phyloP scores from a whole-genome alignment of 202 grass and related monocot genomes.

The Panicum hallii region DNA sequence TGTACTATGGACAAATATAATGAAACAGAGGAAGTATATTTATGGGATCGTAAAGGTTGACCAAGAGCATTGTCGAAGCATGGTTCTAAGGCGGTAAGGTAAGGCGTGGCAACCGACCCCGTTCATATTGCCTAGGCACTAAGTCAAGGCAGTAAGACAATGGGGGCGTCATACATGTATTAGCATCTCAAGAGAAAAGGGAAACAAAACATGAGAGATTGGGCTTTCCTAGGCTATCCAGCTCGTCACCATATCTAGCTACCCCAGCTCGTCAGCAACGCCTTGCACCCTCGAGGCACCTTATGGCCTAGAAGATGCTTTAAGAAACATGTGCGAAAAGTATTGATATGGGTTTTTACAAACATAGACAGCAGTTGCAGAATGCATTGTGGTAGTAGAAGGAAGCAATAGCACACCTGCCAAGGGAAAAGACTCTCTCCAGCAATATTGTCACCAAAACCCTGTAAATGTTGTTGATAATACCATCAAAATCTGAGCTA shows the following conservation, averaged over 20 bases:
- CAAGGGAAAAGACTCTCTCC: constrained; percentile 85
- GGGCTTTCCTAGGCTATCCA: background rate
- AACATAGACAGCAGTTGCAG: constrained; percentile 28
- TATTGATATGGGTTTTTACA: constrained; percentile 6
- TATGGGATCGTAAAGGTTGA: background rate
- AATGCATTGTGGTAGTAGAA: constrained; percentile 34
- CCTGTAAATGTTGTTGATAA: constrained; percentile 58
- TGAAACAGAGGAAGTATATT: background rate
- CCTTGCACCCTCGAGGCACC: background rate
- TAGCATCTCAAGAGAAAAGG: background rate
- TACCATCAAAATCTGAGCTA: constrained; percentile 28
- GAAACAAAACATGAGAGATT: background rate
- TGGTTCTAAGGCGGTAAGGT: background rate
- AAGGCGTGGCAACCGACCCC: background rate
- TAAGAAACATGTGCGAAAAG: constrained; percentile 5
- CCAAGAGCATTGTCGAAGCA: constrained; percentile 23
- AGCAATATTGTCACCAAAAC: constrained; percentile 77
- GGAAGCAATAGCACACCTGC: constrained; percentile 63
- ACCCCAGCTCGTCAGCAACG: background rate
- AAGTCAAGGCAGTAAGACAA: background rate
- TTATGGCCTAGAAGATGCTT: background rate
- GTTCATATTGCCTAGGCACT: background rate
- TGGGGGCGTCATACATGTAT: background rate
- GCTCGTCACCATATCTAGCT: background rate
- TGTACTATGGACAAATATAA: background rate